Conservation (phyloP, 352 stramenopile genomes). For the Phytophthora ohioensis region DNA sequence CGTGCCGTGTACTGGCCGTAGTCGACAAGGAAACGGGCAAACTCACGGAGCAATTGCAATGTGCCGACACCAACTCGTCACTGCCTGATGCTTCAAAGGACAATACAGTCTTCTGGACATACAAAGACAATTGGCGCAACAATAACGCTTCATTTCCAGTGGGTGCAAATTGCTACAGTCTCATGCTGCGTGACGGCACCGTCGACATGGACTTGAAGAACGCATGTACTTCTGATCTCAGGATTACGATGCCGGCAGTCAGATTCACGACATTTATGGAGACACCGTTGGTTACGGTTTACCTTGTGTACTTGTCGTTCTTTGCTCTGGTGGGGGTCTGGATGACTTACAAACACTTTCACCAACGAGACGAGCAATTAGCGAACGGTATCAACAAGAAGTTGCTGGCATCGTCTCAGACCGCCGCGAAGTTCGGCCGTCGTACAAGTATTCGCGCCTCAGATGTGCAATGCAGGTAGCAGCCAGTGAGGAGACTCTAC, state of each 20-base stretch:
- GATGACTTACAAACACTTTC: not conserved
- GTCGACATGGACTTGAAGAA: conserved; percentile 8
- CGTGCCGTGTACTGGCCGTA: conserved; percentile 42
- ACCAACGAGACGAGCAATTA: not conserved
- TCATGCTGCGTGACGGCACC: conserved; percentile 31
- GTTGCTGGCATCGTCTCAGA: not conserved
- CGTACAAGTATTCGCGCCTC: conserved; percentile 15
- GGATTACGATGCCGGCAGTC: not conserved
- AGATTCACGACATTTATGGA: conserved; percentile 14
- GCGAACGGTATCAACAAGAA: conserved; percentile 4
- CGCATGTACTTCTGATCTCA: not conserved
- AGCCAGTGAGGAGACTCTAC: conserved; percentile 4
- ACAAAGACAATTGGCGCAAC: conserved; percentile 46
- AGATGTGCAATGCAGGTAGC: conserved; percentile 4
- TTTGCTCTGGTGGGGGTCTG: conserved; percentile 3
- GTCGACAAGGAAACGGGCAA: conserved; percentile 28
- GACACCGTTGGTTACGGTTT: conserved; percentile 9
- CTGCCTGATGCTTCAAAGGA: conserved; percentile 39
- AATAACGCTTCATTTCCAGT: conserved; percentile 63
- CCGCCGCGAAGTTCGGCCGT: conserved; percentile 1
- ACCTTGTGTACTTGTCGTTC: conserved; percentile 10
- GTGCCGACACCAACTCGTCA: conserved; percentile 42
- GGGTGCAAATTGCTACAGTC: conserved; percentile 44
- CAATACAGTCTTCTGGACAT: conserved; percentile 53
- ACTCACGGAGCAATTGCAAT: conserved; percentile 45